Conservation (phyloP, 495 filamentous ascomycete genomes). For the Tuber borchii region DNA sequence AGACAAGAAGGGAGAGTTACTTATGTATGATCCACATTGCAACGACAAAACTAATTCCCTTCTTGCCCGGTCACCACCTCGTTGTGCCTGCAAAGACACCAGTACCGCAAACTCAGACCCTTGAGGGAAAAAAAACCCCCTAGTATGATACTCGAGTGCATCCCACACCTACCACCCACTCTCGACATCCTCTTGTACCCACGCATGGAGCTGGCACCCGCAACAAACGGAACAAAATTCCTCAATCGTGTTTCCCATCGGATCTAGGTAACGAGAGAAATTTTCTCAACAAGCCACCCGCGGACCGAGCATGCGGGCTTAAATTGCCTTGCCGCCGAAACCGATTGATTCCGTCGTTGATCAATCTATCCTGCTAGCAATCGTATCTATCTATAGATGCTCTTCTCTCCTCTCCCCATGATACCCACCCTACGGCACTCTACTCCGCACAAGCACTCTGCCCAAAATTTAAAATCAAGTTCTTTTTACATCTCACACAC, state of each 20-base stretch:
- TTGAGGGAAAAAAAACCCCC: too few relatives aligned
- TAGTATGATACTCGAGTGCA: not conserved
- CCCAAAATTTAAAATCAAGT: not conserved
- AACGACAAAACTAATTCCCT: not conserved
- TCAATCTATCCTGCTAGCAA: not conserved
- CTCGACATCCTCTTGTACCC: not conserved
- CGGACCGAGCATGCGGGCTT: not conserved
- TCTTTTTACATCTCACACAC: not conserved
- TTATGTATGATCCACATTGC: not conserved
- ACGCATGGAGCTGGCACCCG: not conserved
- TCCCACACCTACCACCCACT: not conserved
- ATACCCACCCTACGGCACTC: not conserved
- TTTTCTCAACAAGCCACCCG: constrained; percentile 1
- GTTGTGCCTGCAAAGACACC: not conserved
- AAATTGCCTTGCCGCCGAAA: not conserved
- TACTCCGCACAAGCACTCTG: not conserved
- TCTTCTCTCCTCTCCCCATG: not conserved
- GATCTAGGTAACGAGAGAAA: not conserved
- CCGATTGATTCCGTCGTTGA: constrained; percentile 1
- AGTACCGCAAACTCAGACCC: too few relatives aligned
- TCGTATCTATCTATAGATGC: not conserved
- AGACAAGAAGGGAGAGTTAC: not conserved
- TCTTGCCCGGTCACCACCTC: not conserved
- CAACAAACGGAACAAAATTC: not conserved
- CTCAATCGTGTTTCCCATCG: not conserved